Conservation (phyloP, 148 eudicot species). For the Rhododendron ovatum region DNA sequence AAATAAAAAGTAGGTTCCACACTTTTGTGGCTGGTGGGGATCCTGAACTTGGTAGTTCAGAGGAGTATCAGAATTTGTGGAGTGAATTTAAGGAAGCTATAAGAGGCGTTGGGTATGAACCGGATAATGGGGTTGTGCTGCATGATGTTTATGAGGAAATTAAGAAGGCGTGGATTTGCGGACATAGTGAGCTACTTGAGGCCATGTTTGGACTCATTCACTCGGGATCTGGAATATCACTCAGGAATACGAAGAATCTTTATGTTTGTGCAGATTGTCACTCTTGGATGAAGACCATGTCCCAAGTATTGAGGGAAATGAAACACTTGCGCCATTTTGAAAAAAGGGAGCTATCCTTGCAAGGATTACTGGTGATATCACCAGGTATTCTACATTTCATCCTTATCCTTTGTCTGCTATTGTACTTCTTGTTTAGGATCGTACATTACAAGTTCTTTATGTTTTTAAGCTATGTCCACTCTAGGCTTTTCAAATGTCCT, state of each 20-base stretch:
- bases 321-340: constrained; percentile 30
- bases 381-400: not conserved
- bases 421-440: not conserved
- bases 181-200: constrained; percentile 31
- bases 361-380: constrained; percentile 23
- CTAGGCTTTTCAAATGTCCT: not conserved
- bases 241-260: constrained; percentile 29
- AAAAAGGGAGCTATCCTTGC: constrained; percentile 29
- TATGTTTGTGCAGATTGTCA: constrained; percentile 37
- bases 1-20: constrained; percentile 22
- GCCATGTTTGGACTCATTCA: constrained; percentile 32
- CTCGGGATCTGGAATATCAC: constrained; percentile 18
- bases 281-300: constrained; percentile 28
- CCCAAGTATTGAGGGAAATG: constrained; percentile 28
- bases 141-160: constrained; percentile 31
- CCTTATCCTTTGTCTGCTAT: not conserved
- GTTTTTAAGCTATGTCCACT: not conserved
- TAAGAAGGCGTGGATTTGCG: constrained; percentile 23
- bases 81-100: not conserved
- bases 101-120: constrained; percentile 22
- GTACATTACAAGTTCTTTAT: not conserved
- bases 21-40: constrained; percentile 13
- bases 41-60: constrained; percentile 2
- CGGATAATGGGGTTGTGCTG: constrained; percentile 25
- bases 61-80: constrained; percentile 4